phyloP scores from a whole-genome alignment of 495 filamentous ascomycete species.

The Lepidopterella palustris region DNA sequence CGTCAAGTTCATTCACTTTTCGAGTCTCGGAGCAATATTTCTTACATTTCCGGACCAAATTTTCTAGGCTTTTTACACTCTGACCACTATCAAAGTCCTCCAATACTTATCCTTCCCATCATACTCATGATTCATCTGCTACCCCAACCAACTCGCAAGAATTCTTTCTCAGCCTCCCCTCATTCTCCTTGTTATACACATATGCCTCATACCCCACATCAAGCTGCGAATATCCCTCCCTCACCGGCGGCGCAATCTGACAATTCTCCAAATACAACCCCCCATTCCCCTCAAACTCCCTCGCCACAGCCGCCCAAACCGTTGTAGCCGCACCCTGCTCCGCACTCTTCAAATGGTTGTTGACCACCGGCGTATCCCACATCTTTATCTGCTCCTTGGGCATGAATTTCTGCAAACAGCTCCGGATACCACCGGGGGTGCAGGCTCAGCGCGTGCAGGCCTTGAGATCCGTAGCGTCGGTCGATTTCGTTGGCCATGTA shows the following conservation, averaged over 20 bases:
- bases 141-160: slow-evolving; percentile 20
- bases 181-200: slow-evolving; percentile 22
- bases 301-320: slow-evolving; percentile 39
- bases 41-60: too few relatives aligned
- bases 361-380: slow-evolving; percentile 8
- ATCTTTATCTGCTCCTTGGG: slow-evolving; percentile 20
- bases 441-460: slow-evolving; percentile 19
- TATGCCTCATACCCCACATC: slow-evolving; percentile 16
- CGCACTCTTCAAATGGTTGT: slow-evolving; percentile 16
- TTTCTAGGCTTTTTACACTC: too few relatives aligned
- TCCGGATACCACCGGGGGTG: slow-evolving; percentile 27
- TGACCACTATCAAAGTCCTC: too few relatives aligned
- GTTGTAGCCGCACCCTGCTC: slow-evolving; percentile 40
- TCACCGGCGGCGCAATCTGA: slow-evolving; percentile 24
- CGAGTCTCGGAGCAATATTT: too few relatives aligned
- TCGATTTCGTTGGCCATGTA: slow-evolving; percentile 28
- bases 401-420: slow-evolving; percentile 23
- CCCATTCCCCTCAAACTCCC: slow-evolving; percentile 38
- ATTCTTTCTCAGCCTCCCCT: slow-evolving; percentile 25
- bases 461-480: slow-evolving; percentile 14
- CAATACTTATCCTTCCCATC: background rate
- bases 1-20: too few relatives aligned
- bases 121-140: too few relatives aligned
- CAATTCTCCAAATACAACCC: slow-evolving; percentile 41
- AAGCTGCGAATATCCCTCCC: background rate